Conservation (phyloP, 2,329 filamentous ascomycete genomes). For the Penicillium sp. region DNA sequence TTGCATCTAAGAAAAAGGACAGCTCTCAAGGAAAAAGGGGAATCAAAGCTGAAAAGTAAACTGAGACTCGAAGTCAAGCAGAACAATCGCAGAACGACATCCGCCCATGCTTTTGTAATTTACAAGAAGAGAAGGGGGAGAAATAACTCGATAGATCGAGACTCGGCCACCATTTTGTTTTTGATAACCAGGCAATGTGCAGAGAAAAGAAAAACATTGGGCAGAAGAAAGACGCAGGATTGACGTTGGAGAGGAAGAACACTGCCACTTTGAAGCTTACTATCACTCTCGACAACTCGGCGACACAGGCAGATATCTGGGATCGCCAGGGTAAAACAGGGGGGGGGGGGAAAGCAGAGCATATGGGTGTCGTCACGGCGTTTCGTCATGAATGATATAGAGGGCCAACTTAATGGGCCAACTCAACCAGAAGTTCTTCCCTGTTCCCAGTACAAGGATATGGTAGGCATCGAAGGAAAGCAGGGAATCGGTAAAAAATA, state of each 20-base stretch:
- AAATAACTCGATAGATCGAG: constrained; percentile 11
- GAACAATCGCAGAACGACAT: constrained; percentile 18
- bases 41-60: constrained; percentile 20
- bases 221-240: neutral
- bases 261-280: neutral
- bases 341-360: neutral
- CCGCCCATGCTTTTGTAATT: constrained; percentile 39
- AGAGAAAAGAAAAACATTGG: constrained; percentile 6
- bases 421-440: constrained; percentile 1
- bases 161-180: constrained; percentile 9
- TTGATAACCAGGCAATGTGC: constrained; percentile 15
- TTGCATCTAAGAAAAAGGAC: constrained; percentile 17
- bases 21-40: constrained; percentile 16
- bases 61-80: constrained; percentile 16
- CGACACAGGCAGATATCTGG: neutral
- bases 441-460: neutral
- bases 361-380: constrained; percentile 23
- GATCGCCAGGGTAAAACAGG: neutral
- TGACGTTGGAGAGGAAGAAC: neutral
- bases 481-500: neutral
- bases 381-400: constrained; percentile 23
- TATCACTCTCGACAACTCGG: neutral
- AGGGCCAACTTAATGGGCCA: constrained; percentile 8
- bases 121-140: constrained; percentile 25
- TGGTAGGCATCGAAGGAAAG: neutral